Conservation (phyloP, 192 early-diverging fungal genomes). For the Podila minutissima region DNA sequence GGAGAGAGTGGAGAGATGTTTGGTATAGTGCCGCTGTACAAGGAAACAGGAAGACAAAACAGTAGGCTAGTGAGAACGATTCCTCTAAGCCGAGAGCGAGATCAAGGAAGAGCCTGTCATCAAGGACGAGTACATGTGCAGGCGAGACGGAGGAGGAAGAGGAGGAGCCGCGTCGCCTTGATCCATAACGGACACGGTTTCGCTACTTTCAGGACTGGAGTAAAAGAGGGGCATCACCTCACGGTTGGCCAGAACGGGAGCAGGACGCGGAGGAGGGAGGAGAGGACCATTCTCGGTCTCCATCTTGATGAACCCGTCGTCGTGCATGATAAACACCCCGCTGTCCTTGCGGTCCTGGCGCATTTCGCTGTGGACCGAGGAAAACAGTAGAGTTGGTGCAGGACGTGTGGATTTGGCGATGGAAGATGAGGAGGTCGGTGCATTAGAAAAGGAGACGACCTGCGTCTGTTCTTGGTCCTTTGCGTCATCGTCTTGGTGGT, state of each 20-base stretch:
- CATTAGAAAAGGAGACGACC: neutral
- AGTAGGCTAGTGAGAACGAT: too few species aligned
- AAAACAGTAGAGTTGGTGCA: neutral
- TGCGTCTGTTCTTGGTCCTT: too few species aligned
- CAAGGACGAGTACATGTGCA: neutral
- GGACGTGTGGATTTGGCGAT: neutral
- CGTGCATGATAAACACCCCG: neutral
- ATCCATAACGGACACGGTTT: neutral
- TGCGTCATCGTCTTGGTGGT: too few species aligned
- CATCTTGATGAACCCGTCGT: neutral
- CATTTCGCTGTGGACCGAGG: neutral
- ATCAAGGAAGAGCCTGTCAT: neutral
- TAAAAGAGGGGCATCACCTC: too few species aligned
- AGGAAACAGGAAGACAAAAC: too few species aligned
- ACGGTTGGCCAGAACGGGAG: too few species aligned
- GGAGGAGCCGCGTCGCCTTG: neutral
- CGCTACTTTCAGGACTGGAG: neutral
- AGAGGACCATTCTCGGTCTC: neutral
- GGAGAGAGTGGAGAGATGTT: too few species aligned
- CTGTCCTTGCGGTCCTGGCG: constrained; percentile 2
- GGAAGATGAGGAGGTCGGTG: neutral
- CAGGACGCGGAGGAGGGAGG: neutral
- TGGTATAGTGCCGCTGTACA: too few species aligned
- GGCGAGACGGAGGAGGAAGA: neutral
- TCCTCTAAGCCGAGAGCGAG: neutral